These are phyloP conservation scores for barrel medic (Medicago truncatula) DNA, from an alignment of 306 rosid genomes.

Conservation along the genomic window DNA sequence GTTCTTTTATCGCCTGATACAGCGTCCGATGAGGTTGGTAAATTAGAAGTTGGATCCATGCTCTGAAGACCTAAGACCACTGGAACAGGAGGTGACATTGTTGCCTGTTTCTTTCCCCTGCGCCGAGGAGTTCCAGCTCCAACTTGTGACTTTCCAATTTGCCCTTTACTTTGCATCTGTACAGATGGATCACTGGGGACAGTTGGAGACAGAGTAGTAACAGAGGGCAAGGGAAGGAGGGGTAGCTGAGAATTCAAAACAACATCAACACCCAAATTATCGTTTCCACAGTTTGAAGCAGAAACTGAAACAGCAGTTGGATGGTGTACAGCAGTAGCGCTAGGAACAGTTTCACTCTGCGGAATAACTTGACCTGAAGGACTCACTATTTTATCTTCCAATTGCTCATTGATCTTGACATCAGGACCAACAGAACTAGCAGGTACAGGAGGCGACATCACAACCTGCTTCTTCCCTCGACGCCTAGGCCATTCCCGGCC, in stretches of 20 bases:
- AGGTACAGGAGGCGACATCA: constrained; percentile 52
- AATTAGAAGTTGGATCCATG: constrained; percentile 48
- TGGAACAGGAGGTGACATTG: constrained; percentile 47
- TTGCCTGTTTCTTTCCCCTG: constrained; percentile 79
- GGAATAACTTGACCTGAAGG: constrained; percentile 56
- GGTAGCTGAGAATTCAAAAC: constrained; percentile 57
- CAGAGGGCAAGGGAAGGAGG: constrained; percentile 51
- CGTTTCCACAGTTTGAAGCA: constrained; percentile 49
- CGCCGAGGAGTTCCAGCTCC: constrained; percentile 73
- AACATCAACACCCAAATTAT: constrained; percentile 48
- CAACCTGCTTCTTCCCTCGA: constrained; percentile 78
- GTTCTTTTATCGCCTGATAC: constrained; percentile 44
- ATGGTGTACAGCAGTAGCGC: constrained; percentile 44
- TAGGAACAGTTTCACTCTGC: constrained; percentile 48
- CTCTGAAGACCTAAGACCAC: constrained; percentile 53
- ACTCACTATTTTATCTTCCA: constrained; percentile 52
- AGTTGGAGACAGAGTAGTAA: constrained; percentile 53
- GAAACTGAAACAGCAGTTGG: constrained; percentile 54
- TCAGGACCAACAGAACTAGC: constrained; percentile 59
- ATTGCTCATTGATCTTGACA: constrained; percentile 56
- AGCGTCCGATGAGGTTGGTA: constrained; percentile 51
- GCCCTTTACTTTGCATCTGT: constrained; percentile 59
- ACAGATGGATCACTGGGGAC: constrained; percentile 53
- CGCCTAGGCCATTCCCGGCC: constrained; percentile 67
- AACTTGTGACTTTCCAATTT: constrained; percentile 62